These are phyloP conservation scores for Fusarium irregulare DNA, from an alignment of 2,329 filamentous ascomycete genomes.

Conservation along the genomic window DNA sequence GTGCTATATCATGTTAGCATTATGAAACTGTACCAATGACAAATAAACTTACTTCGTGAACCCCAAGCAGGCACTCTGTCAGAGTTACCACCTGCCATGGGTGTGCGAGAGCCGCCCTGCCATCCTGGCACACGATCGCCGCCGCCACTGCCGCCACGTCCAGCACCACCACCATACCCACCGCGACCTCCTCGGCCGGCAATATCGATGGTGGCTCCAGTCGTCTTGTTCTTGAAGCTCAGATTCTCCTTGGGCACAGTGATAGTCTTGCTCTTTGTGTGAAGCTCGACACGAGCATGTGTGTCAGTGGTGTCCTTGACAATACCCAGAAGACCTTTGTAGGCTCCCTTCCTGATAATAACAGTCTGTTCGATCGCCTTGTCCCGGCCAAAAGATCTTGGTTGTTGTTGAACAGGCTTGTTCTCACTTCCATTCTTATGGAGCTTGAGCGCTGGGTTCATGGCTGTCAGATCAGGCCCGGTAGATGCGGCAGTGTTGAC, in stretches of 20 bases:
- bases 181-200: constrained; percentile 63
- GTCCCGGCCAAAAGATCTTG: constrained; percentile 83
- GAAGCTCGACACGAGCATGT: constrained; percentile 88
- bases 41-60: constrained; percentile 68
- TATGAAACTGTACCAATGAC: not conserved
- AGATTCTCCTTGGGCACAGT: constrained; percentile 84
- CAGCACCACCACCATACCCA: constrained; percentile 57
- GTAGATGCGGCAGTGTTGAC: constrained; percentile 64
- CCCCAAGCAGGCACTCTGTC: constrained; percentile 84
- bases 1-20: constrained; percentile 56
- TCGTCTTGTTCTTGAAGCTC: constrained; percentile 86
- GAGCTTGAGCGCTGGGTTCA: constrained; percentile 90
- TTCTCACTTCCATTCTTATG: constrained; percentile 68
- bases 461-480: constrained; percentile 85
- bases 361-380: constrained; percentile 91
- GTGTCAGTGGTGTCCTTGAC: constrained; percentile 94
- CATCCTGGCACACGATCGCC: constrained; percentile 65
- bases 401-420: constrained; percentile 72
- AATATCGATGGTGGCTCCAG: constrained; percentile 81
- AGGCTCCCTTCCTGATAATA: constrained; percentile 84
- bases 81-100: constrained; percentile 67
- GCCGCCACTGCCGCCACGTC: constrained; percentile 59
- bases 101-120: constrained; percentile 76
- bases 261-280: constrained; percentile 93
- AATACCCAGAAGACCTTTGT: constrained; percentile 93